A percentile compares a stretch with the other conserved stretches of the same genome.
Evolutionary conservation across 2,329 filamentous ascomycete species (phyloP).

Genomic region (Alternaria sp.): DNA sequence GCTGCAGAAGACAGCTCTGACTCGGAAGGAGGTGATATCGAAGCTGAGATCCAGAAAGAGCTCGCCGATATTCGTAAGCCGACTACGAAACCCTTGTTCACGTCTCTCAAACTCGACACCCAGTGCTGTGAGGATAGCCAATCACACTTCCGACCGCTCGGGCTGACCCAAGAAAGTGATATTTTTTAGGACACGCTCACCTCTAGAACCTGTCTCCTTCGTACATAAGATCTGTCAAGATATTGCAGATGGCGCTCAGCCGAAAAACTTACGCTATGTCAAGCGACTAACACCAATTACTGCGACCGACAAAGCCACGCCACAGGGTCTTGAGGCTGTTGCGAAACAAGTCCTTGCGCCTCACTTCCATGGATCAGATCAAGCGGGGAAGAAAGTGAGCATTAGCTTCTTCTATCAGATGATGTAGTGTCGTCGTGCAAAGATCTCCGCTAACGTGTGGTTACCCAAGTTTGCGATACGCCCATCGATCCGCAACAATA

Average conservation of each 20-base stretch:
- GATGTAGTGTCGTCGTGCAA: slow-evolving; percentile 11
- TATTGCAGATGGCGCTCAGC: slow-evolving; percentile 57
- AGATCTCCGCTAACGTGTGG: slow-evolving; percentile 25
- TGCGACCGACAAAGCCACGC: slow-evolving; percentile 69
- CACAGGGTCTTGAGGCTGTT: slow-evolving; percentile 70
- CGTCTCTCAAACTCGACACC: slow-evolving; percentile 61
- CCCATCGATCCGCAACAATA: slow-evolving; percentile 77
- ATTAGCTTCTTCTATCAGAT: slow-evolving; percentile 10
- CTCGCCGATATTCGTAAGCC: slow-evolving; percentile 67
- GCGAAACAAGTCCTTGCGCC: slow-evolving; percentile 67
- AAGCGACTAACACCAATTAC: slow-evolving; percentile 67
- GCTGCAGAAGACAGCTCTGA: slow-evolving; percentile 50
- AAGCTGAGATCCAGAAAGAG: slow-evolving; percentile 74
- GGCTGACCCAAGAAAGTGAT: slow-evolving; percentile 53
- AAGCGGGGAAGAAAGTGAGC: slow-evolving; percentile 60
- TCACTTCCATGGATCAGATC: slow-evolving; percentile 65
- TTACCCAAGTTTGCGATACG: slow-evolving; percentile 77
- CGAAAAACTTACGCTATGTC: slow-evolving; percentile 63
- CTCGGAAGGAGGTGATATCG: slow-evolving; percentile 64
- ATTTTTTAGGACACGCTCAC: slow-evolving; percentile 64
- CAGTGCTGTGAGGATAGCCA: slow-evolving; percentile 57
- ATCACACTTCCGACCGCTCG: not conserved
- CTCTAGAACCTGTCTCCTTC: slow-evolving; percentile 66
- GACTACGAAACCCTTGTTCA: slow-evolving; percentile 57
- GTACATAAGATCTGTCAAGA: slow-evolving; percentile 66